Evolutionary conservation across 495 filamentous ascomycete genomes (phyloP).

Genomic region (Terfezia boudieri): DNA sequence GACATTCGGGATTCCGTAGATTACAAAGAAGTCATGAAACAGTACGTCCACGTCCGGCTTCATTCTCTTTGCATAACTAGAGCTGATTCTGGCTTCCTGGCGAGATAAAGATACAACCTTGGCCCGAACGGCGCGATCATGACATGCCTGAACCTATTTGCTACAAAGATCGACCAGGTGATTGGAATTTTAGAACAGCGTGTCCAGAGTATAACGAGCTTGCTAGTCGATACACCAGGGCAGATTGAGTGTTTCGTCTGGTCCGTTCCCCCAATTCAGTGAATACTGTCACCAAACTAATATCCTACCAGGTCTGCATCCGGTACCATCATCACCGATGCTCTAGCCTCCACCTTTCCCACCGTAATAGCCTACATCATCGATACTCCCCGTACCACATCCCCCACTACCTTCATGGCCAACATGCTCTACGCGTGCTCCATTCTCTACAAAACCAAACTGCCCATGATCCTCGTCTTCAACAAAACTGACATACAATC

Average conservation of each 20-base stretch:
- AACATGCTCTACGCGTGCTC: conserved; percentile 99
- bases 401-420: conserved; percentile 92
- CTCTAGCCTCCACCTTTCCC: conserved; percentile 76
- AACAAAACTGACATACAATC: conserved; percentile 95
- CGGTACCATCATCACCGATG: conserved; percentile 80
- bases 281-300: not conserved
- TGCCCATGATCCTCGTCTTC: conserved; percentile 96
- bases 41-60: conserved; percentile 17
- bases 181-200: conserved; percentile 75
- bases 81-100: not conserved
- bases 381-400: conserved; percentile 79
- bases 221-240: conserved; percentile 85
- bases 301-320: conserved; percentile 35
- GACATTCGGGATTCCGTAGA: conserved; percentile 97
- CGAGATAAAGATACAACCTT: conserved; percentile 44
- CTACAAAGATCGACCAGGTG: conserved; percentile 93
- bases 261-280: conserved; percentile 14
- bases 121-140: conserved; percentile 96
- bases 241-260: conserved; percentile 98
- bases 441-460: conserved; percentile 93
- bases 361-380: conserved; percentile 95
- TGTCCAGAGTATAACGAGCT: conserved; percentile 47
- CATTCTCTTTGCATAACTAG: not conserved
- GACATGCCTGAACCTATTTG: conserved; percentile 86
- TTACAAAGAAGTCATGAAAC: conserved; percentile 98